A percentile compares a stretch with the other conserved stretches of the same genome.
Conservation (phyloP, 2,329 filamentous ascomycete species). For the Neonectria ditissima region DNA sequence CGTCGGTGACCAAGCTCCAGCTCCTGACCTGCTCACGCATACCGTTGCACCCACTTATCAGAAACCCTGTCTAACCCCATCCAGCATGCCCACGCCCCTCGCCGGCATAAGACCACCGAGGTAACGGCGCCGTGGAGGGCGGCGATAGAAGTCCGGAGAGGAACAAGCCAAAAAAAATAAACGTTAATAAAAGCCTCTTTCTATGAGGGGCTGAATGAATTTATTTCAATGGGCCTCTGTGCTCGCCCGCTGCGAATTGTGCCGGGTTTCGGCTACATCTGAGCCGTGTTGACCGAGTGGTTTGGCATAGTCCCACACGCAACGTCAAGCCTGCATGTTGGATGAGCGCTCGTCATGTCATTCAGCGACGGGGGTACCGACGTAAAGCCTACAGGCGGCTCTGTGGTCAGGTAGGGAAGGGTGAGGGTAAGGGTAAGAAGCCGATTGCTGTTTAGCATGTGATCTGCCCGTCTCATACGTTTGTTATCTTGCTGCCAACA, state of each 20-base stretch:
- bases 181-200: neutral
- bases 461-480: conserved; percentile 23
- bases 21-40: conserved; percentile 24
- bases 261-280: conserved; percentile 22
- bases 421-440: conserved; percentile 6
- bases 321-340: conserved; percentile 9
- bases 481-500: conserved; percentile 25
- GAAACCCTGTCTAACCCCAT: conserved; percentile 37
- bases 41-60: conserved; percentile 33
- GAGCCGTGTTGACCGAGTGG: conserved; percentile 6
- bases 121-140: conserved; percentile 9
- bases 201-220: neutral
- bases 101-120: conserved; percentile 44
- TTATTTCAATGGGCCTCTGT: conserved; percentile 2
- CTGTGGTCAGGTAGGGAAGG: conserved; percentile 1
- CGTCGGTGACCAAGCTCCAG: conserved; percentile 17
- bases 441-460: conserved; percentile 17
- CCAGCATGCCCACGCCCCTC: conserved; percentile 19
- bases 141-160: conserved; percentile 24
- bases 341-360: conserved; percentile 25
- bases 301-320: conserved; percentile 22
- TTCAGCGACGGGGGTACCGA: conserved; percentile 19
- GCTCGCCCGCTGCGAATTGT: neutral
- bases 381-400: conserved; percentile 11
- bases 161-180: neutral